Evolutionary conservation across 352 stramenopile species (phyloP), one percentile per base, ranked within the genome.

Genomic region (Phytophthora constricta): DNA sequence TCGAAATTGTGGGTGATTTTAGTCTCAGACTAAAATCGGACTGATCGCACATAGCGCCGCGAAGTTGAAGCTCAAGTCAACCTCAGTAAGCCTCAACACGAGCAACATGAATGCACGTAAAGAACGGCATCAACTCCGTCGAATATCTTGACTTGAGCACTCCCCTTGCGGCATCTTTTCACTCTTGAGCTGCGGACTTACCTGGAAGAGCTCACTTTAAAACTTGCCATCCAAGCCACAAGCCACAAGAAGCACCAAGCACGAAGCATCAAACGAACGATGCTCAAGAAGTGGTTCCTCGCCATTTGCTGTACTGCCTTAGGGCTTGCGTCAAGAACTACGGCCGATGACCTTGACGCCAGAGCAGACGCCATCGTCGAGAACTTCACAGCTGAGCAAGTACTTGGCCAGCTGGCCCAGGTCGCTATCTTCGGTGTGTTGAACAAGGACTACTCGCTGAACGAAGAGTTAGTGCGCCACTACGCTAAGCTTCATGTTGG

Each of bases 401-500:
- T 73, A 5, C 27, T 73, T 1, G 64, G 57, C 3, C 64, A 72
- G 27, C 27, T 73, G 37, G 27, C 65, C 4, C 65, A 73, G 34
- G 33, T 65, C 48, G 51, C 52, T 25, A 53, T 74, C n/a, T 60
- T 51, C 49, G 27, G 34, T 9, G 5, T 71, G n/a, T 28, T 71
- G 28, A 70, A 71, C 33, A 41, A 74, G 34, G 64, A 72, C 42
- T 72, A 58, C 27, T 82, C 76, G 5, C 58, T 91, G 13, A 84
- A 93, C 37, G 64, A 78, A 33, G 74, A 78, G 14, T 55, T 82
- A 9, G 73, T 96, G 25, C 71, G 76, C 22, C 53, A 83, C n/a
- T 91, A 89, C 45, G 87, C 87, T 11, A 74, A 87, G 54, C 70
- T 91, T 16, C 82, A 93, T 14, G 71, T 97, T 31, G 92, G 92